Base-by-base conservation (phyloP, 2,329 filamentous ascomycete species). In the Didymella sp. region DNA sequence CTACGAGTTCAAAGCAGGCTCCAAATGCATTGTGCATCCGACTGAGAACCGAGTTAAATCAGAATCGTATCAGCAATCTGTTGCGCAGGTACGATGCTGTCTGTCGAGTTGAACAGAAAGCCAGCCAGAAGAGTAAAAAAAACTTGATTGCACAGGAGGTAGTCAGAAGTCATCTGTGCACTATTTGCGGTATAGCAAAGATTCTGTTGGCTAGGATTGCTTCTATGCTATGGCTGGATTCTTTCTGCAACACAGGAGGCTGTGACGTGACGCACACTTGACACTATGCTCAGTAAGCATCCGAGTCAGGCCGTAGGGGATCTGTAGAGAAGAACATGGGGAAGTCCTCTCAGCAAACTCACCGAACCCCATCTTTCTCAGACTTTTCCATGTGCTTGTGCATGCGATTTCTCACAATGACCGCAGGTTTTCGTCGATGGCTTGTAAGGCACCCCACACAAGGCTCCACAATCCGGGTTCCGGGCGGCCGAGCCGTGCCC, bases 401-500 rank as follows among this genome's bases (percentile, higher is more conserved):
- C 31, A 41, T 40, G 25, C 15, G 31, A 17, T 6, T 42, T 41
- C n/a, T 45, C 19, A 45, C 41, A 11, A 56, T 56, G 52, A 56
- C 40, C 19, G 31, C 45, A 56, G 27, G 7, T 13, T 56, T 45
- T 50, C 52, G 52, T 56, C 31, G 40, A 45, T 50, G 52, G 52
- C 45, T 50, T 45, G 8, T 33, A 25, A 31, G 22, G 19, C 17
- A 17, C n/a, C 31, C 51, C 52, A 56, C 46, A 40, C 45, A 45
- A 17, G 9, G 25, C 31, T 24, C 28, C 37, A n/a, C 45, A 25
- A 33, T 21, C 19, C 27, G n/a, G 21, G n/a, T 24, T 17, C 15
- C 46, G 33, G 17, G 25, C 19, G 12, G 19, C 24, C 38, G 31
- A 44, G 46, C 33, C 19, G 46, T 33, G 28, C n/a, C 28, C 43